A percentile compares a stretch with the other conserved stretches of the same genome.
These are phyloP conservation scores for Wickerhamomyces subpelliculosus DNA, from an alignment of 805 yeast genomes.

Conservation along the genomic window DNA sequence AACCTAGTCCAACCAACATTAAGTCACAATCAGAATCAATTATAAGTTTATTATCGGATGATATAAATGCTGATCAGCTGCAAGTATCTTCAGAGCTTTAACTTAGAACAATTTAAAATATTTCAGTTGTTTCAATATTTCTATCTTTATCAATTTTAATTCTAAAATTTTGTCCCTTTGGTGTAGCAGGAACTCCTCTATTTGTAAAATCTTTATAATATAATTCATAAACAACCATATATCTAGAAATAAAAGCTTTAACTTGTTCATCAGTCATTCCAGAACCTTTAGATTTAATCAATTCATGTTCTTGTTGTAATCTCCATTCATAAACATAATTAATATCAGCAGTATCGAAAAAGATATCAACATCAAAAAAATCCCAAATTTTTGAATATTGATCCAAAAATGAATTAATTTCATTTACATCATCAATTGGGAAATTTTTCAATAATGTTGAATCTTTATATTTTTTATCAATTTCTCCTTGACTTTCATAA, in stretches of 20 bases:
- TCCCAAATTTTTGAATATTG: slow-evolving; percentile 51
- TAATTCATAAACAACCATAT: slow-evolving; percentile 78
- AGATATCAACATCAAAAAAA: slow-evolving; percentile 52
- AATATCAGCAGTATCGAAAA: slow-evolving; percentile 52
- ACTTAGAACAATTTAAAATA: too few species aligned
- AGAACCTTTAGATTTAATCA: slow-evolving; percentile 44
- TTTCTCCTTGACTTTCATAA: slow-evolving; percentile 22
- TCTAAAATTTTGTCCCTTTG: slow-evolving; percentile 10
- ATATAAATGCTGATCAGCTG: too few species aligned
- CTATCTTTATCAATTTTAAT: slow-evolving; percentile 12
- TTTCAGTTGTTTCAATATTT: slow-evolving; percentile 3
- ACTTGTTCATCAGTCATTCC: slow-evolving; percentile 85
- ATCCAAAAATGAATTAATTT: slow-evolving; percentile 46
- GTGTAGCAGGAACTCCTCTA: slow-evolving; percentile 20
- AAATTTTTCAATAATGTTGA: slow-evolving; percentile 21
- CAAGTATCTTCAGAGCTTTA: too few species aligned
- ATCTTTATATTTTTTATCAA: slow-evolving; percentile 10
- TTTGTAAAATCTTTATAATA: slow-evolving; percentile 44
- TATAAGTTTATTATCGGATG: slow-evolving; percentile 5
- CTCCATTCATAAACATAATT: slow-evolving; percentile 75
- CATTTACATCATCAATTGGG: slow-evolving; percentile 20
- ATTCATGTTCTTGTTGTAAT: slow-evolving; percentile 52
- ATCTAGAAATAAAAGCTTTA: slow-evolving; percentile 62
- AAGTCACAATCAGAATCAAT: neutral
- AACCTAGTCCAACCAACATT: too few species aligned